Base-by-base conservation (phyloP, 1,284 basidiomycete genomes). In the Pisolithus thermaeus region DNA sequence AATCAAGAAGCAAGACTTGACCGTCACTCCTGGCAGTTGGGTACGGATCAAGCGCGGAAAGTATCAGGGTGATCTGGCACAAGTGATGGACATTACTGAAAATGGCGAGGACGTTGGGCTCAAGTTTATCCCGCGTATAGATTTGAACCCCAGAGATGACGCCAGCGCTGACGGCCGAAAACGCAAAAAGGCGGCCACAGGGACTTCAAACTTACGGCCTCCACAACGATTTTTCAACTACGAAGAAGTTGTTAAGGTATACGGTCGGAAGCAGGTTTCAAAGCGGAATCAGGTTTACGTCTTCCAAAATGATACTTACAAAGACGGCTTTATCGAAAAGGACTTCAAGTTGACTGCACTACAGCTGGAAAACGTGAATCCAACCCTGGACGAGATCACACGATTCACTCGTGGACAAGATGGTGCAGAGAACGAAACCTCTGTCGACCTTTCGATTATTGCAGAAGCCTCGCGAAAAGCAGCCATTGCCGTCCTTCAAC, bases 71-170 rank as follows among this genome's bases (percentile, higher is more conserved):
- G 96, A 99, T 69, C 74, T 99, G 47, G 97, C 96, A 0, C 94
- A 97, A 68, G 91, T 99, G 46, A 78, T 97, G 69, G 95, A 97
- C 63, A 81, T 95, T 54, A 87, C 87, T 8, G 92, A 95, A 65
- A 97, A 94, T 55, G 94, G 93, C 50, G 93, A 98, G 65, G 92
- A 93, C 53, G 89, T 95, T 46, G 93, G 91, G 1, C 77, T 99
- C 61, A 91, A 93, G 67, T 94, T 97, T 66, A 83, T 99, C 54
- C 96, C 96, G 20, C 90, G 97, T 63, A 97, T 99, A 67, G 97
- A 99, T 71, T 76, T 98, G 52, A 92, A 89, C 54, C 94, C 94
- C 23, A 83, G 85, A 52, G 93, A 96, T 54, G 88, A 91, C 41
- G 75, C 70, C 7, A 72, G 75, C 4, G 68, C 80, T 25, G 88